Percentiles rank a stretch among this genome's conserved stretches.
phyloP scores from a whole-genome alignment of 257 asterid genomes.

The Fraxinus pennsylvanica region DNA sequence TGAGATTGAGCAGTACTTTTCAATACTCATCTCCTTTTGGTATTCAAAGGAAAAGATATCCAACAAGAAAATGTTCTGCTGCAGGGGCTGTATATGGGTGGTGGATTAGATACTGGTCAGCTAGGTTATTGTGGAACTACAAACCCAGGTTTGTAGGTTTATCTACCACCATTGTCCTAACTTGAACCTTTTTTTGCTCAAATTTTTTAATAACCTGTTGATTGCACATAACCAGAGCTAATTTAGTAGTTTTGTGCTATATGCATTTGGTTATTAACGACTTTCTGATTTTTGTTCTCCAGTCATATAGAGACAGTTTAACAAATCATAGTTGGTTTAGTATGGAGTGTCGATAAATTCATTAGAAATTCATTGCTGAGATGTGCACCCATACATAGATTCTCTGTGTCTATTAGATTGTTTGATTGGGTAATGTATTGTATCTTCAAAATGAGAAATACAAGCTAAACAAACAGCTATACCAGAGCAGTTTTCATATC shows the following conservation, averaged over 20 bases:
- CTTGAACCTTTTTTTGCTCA: background rate
- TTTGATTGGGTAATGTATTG: background rate
- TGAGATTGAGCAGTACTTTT: background rate
- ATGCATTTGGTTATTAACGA: background rate
- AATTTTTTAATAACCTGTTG: background rate
- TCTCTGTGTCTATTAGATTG: background rate
- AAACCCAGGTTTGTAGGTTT: slow-evolving; percentile 62
- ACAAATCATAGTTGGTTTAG: background rate
- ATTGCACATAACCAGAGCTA: background rate
- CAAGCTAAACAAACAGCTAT: background rate
- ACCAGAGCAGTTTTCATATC: background rate
- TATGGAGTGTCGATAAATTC: background rate
- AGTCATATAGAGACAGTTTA: background rate
- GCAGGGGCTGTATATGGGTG: slow-evolving; percentile 60
- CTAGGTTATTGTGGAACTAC: slow-evolving; percentile 52
- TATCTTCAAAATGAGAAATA: background rate
- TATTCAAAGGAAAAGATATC: slow-evolving; percentile 13
- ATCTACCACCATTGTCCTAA: background rate
- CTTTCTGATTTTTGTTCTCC: background rate
- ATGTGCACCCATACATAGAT: background rate
- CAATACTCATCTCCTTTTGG: slow-evolving; percentile 4
- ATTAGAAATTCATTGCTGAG: background rate
- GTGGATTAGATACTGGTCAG: slow-evolving; percentile 63
- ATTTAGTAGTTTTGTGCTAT: background rate
- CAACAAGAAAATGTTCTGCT: slow-evolving; percentile 28